phyloP scores from a whole-genome alignment of 208 protist species.

The Leishmania tropica region DNA sequence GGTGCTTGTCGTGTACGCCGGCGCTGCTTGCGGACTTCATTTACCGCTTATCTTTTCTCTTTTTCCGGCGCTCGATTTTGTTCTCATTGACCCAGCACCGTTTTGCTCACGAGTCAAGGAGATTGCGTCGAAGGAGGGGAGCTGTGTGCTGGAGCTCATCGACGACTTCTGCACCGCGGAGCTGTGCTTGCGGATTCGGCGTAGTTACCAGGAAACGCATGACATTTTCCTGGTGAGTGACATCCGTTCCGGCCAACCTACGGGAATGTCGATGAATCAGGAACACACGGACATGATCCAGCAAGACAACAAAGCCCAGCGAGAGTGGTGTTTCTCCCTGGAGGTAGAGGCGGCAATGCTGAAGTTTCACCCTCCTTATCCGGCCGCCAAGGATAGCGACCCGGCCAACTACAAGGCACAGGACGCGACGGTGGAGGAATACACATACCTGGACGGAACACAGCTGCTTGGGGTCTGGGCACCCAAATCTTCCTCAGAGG shows the following conservation, averaged over 20 bases:
- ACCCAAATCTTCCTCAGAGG: slow-evolving; percentile 94
- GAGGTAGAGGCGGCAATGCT: slow-evolving; percentile 84
- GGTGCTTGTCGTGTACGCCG: slow-evolving; percentile 92
- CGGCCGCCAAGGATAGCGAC: slow-evolving; percentile 36
- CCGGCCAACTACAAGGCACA: slow-evolving; percentile 37
- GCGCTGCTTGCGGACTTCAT: slow-evolving; percentile 95
- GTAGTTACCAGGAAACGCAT: slow-evolving; percentile 57
- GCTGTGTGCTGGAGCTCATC: slow-evolving; percentile 76
- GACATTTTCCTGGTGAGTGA: slow-evolving; percentile 91
- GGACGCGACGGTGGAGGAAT: slow-evolving; percentile 63
- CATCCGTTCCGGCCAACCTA: slow-evolving; percentile 82
- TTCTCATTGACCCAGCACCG: slow-evolving; percentile 93
- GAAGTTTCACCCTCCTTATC: slow-evolving; percentile 96
- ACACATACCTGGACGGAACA: slow-evolving; percentile 81
- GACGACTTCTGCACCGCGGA: slow-evolving; percentile 91
- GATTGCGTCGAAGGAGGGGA: slow-evolving; percentile 27
- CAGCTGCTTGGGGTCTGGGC: slow-evolving; percentile 92
- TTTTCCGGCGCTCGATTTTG: slow-evolving; percentile 75
- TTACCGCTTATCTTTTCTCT: slow-evolving; percentile 85
- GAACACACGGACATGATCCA: slow-evolving; percentile 87
- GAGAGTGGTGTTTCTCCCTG: slow-evolving; percentile 88
- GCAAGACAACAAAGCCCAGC: slow-evolving; percentile 85
- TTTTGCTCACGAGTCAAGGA: slow-evolving; percentile 69
- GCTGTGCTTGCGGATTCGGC: slow-evolving; percentile 70
- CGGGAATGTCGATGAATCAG: slow-evolving; percentile 59